Evolutionary conservation across 306 rosid species (phyloP).

Genomic region (Vachellia pachyceras): DNA sequence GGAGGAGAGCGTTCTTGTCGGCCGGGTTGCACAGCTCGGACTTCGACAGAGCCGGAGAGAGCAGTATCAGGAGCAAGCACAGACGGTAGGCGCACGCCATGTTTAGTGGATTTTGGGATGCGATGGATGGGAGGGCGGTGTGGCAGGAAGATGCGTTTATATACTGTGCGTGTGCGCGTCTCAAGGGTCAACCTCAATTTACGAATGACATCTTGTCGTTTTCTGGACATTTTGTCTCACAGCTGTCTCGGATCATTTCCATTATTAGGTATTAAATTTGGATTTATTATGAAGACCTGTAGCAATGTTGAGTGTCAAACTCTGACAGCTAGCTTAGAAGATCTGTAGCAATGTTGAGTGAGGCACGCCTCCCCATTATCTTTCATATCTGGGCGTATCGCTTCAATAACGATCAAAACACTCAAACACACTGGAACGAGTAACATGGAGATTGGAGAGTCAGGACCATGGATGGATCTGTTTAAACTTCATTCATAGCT

Average conservation of each 20-base stretch:
- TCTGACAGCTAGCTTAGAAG: background rate
- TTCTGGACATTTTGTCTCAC: background rate
- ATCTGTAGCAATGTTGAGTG: background rate
- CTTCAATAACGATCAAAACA: background rate
- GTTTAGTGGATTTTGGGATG: background rate
- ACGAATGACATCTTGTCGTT: background rate
- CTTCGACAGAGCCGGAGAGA: constrained; percentile 47
- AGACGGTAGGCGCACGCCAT: background rate
- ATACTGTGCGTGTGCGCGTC: background rate
- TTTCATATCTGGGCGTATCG: background rate
- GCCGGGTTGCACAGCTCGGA: constrained; percentile 65
- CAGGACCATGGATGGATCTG: background rate
- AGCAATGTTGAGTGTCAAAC: background rate
- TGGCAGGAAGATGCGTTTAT: background rate
- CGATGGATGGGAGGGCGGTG: background rate
- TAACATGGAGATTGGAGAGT: background rate
- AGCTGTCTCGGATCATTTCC: background rate
- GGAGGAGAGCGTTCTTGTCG: constrained; percentile 75
- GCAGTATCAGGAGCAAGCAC: background rate
- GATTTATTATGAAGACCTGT: background rate
- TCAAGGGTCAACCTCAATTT: background rate
- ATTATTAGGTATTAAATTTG: background rate
- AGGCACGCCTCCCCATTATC: background rate
- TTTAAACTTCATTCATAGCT: background rate
- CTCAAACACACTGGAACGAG: background rate